Evolutionary conservation across 2,329 filamentous ascomycete genomes (phyloP), one percentile per base, ranked within the genome.

Genomic region (Rhytidhysteron rufulum): DNA sequence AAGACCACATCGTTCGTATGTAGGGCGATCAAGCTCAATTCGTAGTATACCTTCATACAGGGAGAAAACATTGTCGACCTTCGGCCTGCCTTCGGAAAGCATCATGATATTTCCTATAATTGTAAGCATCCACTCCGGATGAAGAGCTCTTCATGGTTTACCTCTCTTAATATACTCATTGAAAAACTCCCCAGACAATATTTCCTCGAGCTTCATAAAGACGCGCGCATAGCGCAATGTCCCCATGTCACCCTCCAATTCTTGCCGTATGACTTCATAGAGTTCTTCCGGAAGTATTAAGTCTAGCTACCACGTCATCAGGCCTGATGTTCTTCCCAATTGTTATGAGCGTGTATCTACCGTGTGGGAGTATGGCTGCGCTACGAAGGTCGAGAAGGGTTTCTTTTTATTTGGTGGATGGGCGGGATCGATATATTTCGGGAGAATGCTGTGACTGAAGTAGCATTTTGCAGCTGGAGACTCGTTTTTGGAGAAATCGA

Each of bases 81-180:
- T 82, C 6, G 77, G 70, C 22, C 77, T 77, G 10, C 88, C 89
- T 62, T 90, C 79, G 0, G 90, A 95, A 2, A 95, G 75, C 85
- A 97, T 87, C 51, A 87, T 65, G 35, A 94, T 71, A 57, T 88
- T 83, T 4, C 88, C 88, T 89, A 43, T 2, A 13, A 18, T 3
- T 8, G 40, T 45, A 44, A 5, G 48, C 44, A 36, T 16, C 15
- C 30, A 2, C 18, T 11, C 18, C 35, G n/a, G 32, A 29, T 5
- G 1, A 1, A 15, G 11, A 3, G 9, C 10, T 2, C 13, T 5
- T 7, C 11, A 9, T 7, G n/a, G 40, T 60, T 17, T 68, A 86
- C 86, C 86, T 44, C 75, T 77, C 63, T 95, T 95, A 50, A 97
- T 83, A 58, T 94, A 90, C 31, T 82, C 73, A n/a, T 79, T 84